Evolutionary conservation across 2,329 filamentous ascomycete species (phyloP).

Genomic region (Grosmannia clavigera): DNA sequence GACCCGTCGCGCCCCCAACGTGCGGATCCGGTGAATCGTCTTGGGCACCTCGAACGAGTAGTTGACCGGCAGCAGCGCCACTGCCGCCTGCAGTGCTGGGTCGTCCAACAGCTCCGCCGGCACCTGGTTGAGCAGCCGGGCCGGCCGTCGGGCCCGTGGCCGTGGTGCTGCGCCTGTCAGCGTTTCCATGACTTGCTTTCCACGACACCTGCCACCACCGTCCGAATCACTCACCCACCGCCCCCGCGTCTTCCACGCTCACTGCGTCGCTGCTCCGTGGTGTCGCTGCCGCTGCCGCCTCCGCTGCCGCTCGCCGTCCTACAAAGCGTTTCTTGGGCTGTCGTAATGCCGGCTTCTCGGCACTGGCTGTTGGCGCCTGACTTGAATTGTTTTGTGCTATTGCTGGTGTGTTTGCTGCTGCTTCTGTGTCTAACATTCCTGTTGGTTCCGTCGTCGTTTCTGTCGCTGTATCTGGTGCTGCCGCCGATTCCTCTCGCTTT

Average conservation of each 20-base stretch:
- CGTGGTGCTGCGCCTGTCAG: slow-evolving; percentile 45
- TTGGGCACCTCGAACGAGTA: slow-evolving; percentile 99
- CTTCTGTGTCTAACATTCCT: neutral
- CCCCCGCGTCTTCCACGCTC: slow-evolving; percentile 43
- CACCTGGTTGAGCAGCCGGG: slow-evolving; percentile 81
- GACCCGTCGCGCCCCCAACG: slow-evolving; percentile 64
- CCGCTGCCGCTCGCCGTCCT: slow-evolving; percentile 61
- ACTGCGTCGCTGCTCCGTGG: neutral
- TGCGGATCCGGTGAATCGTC: slow-evolving; percentile 87
- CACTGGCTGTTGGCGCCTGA: neutral
- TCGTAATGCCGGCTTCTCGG: slow-evolving; percentile 27
- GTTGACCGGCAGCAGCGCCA: slow-evolving; percentile 79
- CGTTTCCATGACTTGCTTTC: no score
- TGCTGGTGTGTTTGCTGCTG: neutral
- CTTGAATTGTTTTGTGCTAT: neutral
- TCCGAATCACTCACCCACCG: slow-evolving; percentile 29
- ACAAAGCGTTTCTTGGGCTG: slow-evolving; percentile 91
- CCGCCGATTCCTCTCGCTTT: no score
- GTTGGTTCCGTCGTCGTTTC: no score
- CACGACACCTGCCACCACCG: neutral
- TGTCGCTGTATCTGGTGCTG: no score
- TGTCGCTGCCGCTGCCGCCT: slow-evolving; percentile 31
- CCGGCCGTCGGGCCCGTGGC: slow-evolving; percentile 48
- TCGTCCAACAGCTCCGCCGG: slow-evolving; percentile 79
- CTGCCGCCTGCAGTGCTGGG: slow-evolving; percentile 72